Base-by-base conservation (phyloP, 192 early-diverging fungal species). In the Lobosporangium transversale region DNA sequence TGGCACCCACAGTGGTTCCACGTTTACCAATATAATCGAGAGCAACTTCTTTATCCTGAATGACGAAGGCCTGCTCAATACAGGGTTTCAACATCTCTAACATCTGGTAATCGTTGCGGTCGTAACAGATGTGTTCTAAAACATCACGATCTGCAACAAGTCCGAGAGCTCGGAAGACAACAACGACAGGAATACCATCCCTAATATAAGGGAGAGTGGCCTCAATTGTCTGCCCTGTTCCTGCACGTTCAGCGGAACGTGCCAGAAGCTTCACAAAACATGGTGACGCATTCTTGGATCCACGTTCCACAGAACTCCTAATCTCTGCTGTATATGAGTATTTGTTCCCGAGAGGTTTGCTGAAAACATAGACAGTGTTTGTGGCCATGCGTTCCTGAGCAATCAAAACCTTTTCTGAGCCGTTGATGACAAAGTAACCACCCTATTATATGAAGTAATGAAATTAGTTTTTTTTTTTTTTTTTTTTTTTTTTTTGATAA, bases 361-460 rank as follows among this genome's bases (percentile, higher is more conserved):
- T 79, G 73, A 99, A 99, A 15, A 98, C 97, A 60, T 95, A 98
- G 21, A 98, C 95, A 21, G 94, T 93, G 79, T 99, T 99, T 40
- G 94, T 89, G 0, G 95, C 95, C 90, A 98, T 99, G 51, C 98
- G 91, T 85, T 99, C 98, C 85, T 99, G 98, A 15, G 96, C 97
- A 81, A 99, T 99, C 61, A 99, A 85, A 5, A 99, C 94, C 80
- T 99, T 99, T 79, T 99, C 98, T 18, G 95, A 97, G 12, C 98
- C 98, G 82, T 98, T 98, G 81, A 99, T 97, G 42, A 99, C 86
- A 84, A 99, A 99, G 78, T 99, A 99, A 49, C 98, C 98, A 64
- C 98, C 98, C 92, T 95, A 85, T 66, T 85, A 29, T 26, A n/a
- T n/a, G n/a, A n/a, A n/a, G n/a, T n/a, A n/a, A n/a, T n/a, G n/a